These are phyloP conservation scores for Phialophora tarda DNA, from an alignment of 2,329 filamentous ascomycete genomes.

Conservation along the genomic window DNA sequence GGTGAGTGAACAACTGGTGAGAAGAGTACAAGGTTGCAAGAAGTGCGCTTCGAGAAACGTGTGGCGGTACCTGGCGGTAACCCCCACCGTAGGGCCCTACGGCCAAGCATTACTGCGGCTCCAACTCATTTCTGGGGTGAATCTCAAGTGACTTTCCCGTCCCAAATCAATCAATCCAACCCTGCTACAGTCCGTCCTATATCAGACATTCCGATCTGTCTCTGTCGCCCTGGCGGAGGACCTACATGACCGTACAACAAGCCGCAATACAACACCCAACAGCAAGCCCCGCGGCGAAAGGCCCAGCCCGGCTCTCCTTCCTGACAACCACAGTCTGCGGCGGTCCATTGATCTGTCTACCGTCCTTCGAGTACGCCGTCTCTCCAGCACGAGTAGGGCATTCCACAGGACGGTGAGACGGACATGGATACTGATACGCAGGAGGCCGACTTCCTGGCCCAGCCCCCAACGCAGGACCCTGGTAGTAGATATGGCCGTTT, in stretches of 20 bases:
- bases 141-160: neutral
- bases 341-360: neutral
- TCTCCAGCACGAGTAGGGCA: neutral
- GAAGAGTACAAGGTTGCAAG: neutral
- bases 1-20: neutral
- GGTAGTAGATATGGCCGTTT: slow-evolving; percentile 5
- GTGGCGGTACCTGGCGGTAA: neutral
- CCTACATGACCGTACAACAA: slow-evolving; percentile 5
- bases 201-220: too few relatives aligned
- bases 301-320: neutral
- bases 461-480: slow-evolving; percentile 3
- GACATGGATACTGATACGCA: neutral
- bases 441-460: neutral
- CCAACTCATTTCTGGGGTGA: neutral
- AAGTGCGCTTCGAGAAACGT: neutral
- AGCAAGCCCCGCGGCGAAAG: neutral
- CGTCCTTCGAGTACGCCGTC: neutral
- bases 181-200: too few relatives aligned
- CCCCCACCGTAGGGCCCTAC: neutral
- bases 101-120: neutral
- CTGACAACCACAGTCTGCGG: neutral
- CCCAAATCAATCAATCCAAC: too few relatives aligned
- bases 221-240: too few relatives aligned
- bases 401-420: neutral
- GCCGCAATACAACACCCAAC: slow-evolving; percentile 6